phyloP scores from a whole-genome alignment of 164 flowering plant genomes.

The Vitis cinerea region DNA sequence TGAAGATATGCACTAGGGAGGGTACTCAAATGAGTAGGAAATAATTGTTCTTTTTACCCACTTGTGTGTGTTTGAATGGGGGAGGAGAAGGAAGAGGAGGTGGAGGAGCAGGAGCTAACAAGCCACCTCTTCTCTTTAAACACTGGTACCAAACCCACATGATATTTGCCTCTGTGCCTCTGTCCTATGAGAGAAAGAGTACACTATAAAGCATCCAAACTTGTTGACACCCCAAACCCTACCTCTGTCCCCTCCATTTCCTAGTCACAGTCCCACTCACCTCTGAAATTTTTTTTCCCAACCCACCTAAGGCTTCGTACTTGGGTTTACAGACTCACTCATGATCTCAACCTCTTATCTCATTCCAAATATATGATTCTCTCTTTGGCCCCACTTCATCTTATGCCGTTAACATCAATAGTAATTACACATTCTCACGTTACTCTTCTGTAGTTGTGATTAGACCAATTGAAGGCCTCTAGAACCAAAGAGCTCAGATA shows the following conservation, averaged over 20 bases:
- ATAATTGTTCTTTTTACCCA: constrained; percentile 22
- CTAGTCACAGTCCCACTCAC: constrained; percentile 1
- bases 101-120: too few relatives aligned
- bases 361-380: not conserved
- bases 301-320: not conserved
- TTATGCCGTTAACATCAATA: not conserved
- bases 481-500: not conserved
- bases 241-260: constrained; percentile 5
- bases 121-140: constrained; percentile 3
- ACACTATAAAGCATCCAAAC: constrained; percentile 23
- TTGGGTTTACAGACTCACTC: constrained; percentile 6
- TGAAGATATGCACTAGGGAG: constrained; percentile 17
- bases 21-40: constrained; percentile 31
- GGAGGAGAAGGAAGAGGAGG: not conserved
- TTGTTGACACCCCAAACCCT: constrained; percentile 12
- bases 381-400: not conserved
- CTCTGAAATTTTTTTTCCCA: not conserved
- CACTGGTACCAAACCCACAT: constrained; percentile 14
- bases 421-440: not conserved
- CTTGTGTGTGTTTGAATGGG: constrained; percentile 9
- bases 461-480: not conserved
- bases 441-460: not conserved
- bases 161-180: constrained; percentile 2
- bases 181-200: not conserved
- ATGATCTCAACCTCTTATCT: constrained; percentile 1